phyloP scores from a whole-genome alignment of 805 yeast species.

The Wickerhamiella hasegawae region DNA sequence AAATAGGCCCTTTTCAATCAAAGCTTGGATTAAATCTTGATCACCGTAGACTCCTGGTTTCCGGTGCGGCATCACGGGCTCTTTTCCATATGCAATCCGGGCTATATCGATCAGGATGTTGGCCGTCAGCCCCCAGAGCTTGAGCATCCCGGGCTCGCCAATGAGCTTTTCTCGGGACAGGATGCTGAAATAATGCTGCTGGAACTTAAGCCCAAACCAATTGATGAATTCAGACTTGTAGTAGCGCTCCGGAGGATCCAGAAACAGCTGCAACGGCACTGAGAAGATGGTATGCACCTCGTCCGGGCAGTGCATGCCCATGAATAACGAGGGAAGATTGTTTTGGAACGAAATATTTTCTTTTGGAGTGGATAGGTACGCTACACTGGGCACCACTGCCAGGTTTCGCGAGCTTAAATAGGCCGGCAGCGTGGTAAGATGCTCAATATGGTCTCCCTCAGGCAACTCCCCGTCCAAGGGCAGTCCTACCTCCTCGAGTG shows the following conservation, averaged over 20 bases:
- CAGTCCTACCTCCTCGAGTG: constrained; percentile 76
- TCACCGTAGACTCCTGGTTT: constrained; percentile 17
- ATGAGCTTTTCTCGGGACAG: constrained; percentile 14
- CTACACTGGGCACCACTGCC: constrained; percentile 62
- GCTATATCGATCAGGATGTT: constrained; percentile 26
- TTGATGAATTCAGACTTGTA: constrained; percentile 15
- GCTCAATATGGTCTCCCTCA: constrained; percentile 41
- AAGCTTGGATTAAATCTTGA: constrained; percentile 15
- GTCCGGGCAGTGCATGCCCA: constrained; percentile 6
- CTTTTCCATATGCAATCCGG: constrained; percentile 17
- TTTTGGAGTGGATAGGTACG: constrained; percentile 8
- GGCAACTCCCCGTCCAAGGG: constrained; percentile 16
- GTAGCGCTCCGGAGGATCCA: constrained; percentile 11
- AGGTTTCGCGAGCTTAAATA: constrained; percentile 69
- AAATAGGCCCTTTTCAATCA: constrained; percentile 8
- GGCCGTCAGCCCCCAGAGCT: constrained; percentile 30
- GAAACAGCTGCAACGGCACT: constrained; percentile 15
- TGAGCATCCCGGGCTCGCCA: constrained; percentile 18
- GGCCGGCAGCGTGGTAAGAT: constrained; percentile 51
- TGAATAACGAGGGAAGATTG: constrained; percentile 12
- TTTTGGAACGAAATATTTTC: constrained; percentile 2
- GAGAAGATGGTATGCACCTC: constrained; percentile 23
- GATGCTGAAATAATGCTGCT: constrained; percentile 21
- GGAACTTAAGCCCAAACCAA: constrained; percentile 23
- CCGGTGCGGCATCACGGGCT: constrained; percentile 22